A percentile compares a stretch with the other conserved stretches of the same genome.
phyloP scores from a whole-genome alignment of 345 rosid genomes.

The Streptanthus diversifolius region DNA sequence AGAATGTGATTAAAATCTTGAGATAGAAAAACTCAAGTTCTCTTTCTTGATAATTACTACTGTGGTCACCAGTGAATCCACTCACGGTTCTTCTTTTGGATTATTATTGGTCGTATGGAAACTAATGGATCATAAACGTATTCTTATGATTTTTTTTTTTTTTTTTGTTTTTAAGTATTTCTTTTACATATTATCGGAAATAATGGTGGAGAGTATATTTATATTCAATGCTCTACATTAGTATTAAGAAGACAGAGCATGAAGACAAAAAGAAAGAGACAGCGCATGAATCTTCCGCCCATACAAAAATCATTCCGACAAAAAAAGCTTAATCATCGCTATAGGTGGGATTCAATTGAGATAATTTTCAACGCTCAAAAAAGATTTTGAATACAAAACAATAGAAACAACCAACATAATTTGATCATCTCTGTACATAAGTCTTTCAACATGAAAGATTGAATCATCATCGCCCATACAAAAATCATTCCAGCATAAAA shows the following conservation, averaged over 20 bases:
- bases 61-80: constrained; percentile 27
- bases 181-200: neutral
- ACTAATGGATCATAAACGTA: constrained; percentile 28
- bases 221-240: neutral
- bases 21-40: constrained; percentile 30
- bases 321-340: neutral
- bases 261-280: constrained; percentile 23
- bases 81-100: constrained; percentile 8
- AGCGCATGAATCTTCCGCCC: constrained; percentile 26
- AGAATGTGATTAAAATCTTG: constrained; percentile 33
- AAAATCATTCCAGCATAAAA: neutral
- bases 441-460: neutral
- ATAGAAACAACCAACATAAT: neutral
- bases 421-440: neutral
- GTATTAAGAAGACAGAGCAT: neutral
- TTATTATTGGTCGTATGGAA: constrained; percentile 23
- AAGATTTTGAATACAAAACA: neutral
- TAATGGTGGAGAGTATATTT: neutral
- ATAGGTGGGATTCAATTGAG: neutral
- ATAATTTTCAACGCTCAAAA: neutral
- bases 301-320: constrained; percentile 14
- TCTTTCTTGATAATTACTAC: constrained; percentile 20
- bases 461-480: constrained; percentile 16
- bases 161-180: neutral
- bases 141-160: neutral